Conservation (phyloP, 2,329 filamentous ascomycete genomes). For the Aspergillus ochraceoroseus region DNA sequence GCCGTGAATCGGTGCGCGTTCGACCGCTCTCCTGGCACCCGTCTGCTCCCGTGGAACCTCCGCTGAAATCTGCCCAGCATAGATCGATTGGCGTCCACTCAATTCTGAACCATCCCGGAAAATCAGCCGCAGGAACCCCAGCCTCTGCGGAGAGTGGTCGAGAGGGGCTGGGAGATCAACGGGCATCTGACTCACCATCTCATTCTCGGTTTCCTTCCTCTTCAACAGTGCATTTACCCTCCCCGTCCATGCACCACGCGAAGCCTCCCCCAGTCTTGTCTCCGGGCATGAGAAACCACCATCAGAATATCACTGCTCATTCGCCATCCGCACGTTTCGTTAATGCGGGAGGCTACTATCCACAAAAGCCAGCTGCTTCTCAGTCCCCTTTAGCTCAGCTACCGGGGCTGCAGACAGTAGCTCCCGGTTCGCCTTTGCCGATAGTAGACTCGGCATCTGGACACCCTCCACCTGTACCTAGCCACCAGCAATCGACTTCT, state of each 20-base stretch:
- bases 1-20: slow-evolving; percentile 27
- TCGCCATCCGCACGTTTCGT: slow-evolving; percentile 38
- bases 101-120: slow-evolving; percentile 39
- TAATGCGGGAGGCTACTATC: slow-evolving; percentile 25
- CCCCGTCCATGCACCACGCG: slow-evolving; percentile 21
- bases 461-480: slow-evolving; percentile 17
- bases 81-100: slow-evolving; percentile 41
- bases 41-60: slow-evolving; percentile 35
- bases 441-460: slow-evolving; percentile 26
- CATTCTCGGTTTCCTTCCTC: slow-evolving; percentile 31
- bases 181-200: slow-evolving; percentile 15
- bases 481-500: slow-evolving; percentile 19
- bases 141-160: slow-evolving; percentile 17
- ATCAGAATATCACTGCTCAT: slow-evolving; percentile 33
- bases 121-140: slow-evolving; percentile 19
- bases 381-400: slow-evolving; percentile 37
- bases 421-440: slow-evolving; percentile 26
- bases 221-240: slow-evolving; percentile 25
- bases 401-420: slow-evolving; percentile 26
- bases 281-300: slow-evolving; percentile 26
- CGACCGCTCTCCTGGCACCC: slow-evolving; percentile 37
- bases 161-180: slow-evolving; percentile 24
- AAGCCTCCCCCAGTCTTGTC: slow-evolving; percentile 32
- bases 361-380: slow-evolving; percentile 31
- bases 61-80: slow-evolving; percentile 28